Conservation (phyloP, 257 asterid species). For the Paulownia fortunei region DNA sequence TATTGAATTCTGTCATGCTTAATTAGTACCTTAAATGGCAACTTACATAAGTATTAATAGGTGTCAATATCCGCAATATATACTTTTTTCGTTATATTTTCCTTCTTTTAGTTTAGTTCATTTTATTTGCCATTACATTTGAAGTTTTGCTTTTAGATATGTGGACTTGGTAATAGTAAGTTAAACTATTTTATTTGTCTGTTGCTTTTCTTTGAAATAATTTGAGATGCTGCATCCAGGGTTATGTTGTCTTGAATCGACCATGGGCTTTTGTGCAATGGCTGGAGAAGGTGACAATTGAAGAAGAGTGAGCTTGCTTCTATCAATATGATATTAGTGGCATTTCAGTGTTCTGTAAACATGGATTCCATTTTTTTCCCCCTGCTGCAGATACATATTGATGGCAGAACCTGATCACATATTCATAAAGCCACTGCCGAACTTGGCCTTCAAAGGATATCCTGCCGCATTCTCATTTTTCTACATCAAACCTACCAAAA, state of each 20-base stretch:
- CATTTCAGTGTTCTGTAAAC: neutral
- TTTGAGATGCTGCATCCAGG: conserved; percentile 40
- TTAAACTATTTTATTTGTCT: neutral
- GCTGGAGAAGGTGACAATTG: conserved; percentile 58
- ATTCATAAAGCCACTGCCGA: conserved; percentile 56
- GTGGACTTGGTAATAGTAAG: neutral
- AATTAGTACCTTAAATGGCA: neutral
- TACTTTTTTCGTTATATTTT: neutral
- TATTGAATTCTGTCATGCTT: neutral
- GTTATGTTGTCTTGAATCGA: conserved; percentile 69
- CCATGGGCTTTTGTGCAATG: conserved; percentile 84
- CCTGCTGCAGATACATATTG: conserved; percentile 49
- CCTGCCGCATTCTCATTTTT: conserved; percentile 63
- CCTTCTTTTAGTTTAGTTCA: neutral
- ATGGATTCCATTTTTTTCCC: neutral
- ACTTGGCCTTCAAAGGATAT: conserved; percentile 42
- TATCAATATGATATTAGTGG: neutral
- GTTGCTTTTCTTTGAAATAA: too few relatives aligned
- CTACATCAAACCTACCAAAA: conserved; percentile 53
- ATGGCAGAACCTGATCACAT: conserved; percentile 81
- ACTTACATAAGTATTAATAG: neutral
- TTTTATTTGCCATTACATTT: neutral
- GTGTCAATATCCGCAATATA: neutral
- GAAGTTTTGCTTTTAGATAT: neutral
- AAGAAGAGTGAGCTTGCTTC: conserved; percentile 62